These are phyloP conservation scores for Chloromonas sp. DNA, from an alignment of 163 green algal genomes.

Conservation along the genomic window DNA sequence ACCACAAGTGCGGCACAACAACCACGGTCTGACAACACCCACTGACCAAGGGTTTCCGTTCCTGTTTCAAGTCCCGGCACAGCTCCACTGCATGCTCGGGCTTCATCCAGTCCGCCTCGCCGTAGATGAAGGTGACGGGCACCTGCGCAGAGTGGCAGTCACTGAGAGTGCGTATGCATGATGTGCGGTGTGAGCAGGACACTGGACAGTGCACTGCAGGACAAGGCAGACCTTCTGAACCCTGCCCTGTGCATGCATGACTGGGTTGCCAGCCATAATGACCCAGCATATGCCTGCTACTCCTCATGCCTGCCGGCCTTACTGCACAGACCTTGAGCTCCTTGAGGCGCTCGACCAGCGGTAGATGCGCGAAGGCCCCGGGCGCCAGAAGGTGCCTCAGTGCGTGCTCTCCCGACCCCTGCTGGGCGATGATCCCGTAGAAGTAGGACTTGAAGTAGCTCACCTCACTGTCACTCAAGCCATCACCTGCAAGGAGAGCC, in stretches of 20 bases:
- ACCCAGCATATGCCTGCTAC: no score
- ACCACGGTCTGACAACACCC: no score
- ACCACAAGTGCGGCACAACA: no score
- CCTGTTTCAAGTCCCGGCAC: conserved; percentile 18
- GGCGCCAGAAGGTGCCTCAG: conserved; percentile 66
- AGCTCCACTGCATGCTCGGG: conserved; percentile 34
- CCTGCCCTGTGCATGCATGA: no score
- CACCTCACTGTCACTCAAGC: neutral
- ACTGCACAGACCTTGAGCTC: conserved; percentile 37
- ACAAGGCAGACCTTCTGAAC: no score
- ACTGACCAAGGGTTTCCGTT: conserved; percentile 9
- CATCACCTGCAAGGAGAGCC: neutral
- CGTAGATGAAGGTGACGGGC: conserved; percentile 83
- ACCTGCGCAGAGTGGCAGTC: conserved; percentile 31
- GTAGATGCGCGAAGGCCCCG: conserved; percentile 64
- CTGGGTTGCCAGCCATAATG: no score
- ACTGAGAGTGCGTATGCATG: no score
- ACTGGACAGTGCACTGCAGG: no score
- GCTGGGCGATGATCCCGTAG: conserved; percentile 47
- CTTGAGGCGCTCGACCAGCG: conserved; percentile 45
- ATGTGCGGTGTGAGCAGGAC: no score
- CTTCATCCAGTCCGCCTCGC: conserved; percentile 65
- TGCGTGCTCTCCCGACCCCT: conserved; percentile 49
- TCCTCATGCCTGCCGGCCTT: no score
- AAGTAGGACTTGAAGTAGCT: conserved; percentile 10